phyloP scores from a whole-genome alignment of 768 basidiomycete genomes.

The Russula sp. region DNA sequence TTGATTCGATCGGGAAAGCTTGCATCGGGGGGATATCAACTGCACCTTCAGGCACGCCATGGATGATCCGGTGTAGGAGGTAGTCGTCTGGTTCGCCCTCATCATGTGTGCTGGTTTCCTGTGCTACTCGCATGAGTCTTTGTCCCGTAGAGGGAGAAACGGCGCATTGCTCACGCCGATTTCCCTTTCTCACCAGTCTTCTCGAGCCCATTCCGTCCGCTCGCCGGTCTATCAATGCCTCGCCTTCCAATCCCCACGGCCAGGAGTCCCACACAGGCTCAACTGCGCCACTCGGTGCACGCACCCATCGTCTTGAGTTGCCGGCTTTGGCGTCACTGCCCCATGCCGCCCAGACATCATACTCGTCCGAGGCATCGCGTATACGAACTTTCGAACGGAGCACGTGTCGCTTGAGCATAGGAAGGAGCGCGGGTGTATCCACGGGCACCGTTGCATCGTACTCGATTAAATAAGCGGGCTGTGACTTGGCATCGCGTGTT shows the following conservation, averaged over 20 bases:
- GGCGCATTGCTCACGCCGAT: slow-evolving; percentile 55
- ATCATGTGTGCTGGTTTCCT: slow-evolving; percentile 53
- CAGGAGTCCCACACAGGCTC: slow-evolving; percentile 69
- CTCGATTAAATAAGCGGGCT: slow-evolving; percentile 61
- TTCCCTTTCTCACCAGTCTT: slow-evolving; percentile 62
- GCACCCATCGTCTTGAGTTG: slow-evolving; percentile 44
- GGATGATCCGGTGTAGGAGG: slow-evolving; percentile 67
- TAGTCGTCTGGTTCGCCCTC: slow-evolving; percentile 51
- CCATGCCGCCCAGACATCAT: slow-evolving; percentile 82
- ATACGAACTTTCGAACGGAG: slow-evolving; percentile 87
- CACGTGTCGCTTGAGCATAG: slow-evolving; percentile 77
- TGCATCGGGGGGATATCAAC: slow-evolving; percentile 69
- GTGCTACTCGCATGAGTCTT: slow-evolving; percentile 35
- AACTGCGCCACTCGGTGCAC: slow-evolving; percentile 65
- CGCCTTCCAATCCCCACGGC: slow-evolving; percentile 58
- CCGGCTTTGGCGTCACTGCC: slow-evolving; percentile 39
- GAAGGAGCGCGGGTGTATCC: slow-evolving; percentile 52
- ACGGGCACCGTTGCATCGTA: slow-evolving; percentile 47
- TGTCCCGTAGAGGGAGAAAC: slow-evolving; percentile 4
- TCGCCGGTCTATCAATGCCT: slow-evolving; percentile 54
- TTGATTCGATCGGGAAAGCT: slow-evolving; percentile 91
- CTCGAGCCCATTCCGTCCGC: slow-evolving; percentile 76
- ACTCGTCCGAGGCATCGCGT: slow-evolving; percentile 68
- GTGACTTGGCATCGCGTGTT: slow-evolving; percentile 37
- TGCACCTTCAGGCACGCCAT: slow-evolving; percentile 84